A percentile compares a stretch with the other conserved stretches of the same genome.
Evolutionary conservation across 495 filamentous ascomycete genomes (phyloP).

Genomic region (Penicillium desertorum): DNA sequence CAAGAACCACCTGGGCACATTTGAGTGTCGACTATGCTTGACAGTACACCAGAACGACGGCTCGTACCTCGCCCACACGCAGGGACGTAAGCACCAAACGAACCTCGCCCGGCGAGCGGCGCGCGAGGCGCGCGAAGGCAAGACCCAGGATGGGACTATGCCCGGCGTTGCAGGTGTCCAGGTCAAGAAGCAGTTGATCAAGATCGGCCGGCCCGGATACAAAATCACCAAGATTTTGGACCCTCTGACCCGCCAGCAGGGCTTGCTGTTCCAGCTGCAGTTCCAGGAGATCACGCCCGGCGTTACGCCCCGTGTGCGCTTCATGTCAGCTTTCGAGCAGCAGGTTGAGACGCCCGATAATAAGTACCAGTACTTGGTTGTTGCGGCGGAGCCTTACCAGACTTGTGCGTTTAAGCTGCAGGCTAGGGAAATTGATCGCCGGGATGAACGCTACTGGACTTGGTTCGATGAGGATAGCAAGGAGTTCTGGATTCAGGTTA

Average conservation of each 20-base stretch:
- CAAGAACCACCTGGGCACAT: slow-evolving; percentile 98
- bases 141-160: slow-evolving; percentile 64
- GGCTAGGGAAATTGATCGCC: slow-evolving; percentile 87
- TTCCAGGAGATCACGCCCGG: slow-evolving; percentile 86
- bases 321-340: slow-evolving; percentile 98
- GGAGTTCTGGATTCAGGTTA: slow-evolving; percentile 98
- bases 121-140: slow-evolving; percentile 85
- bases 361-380: slow-evolving; percentile 88
- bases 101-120: slow-evolving; percentile 97
- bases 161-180: slow-evolving; percentile 78
- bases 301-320: slow-evolving; percentile 77
- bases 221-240: slow-evolving; percentile 96
- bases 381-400: slow-evolving; percentile 98
- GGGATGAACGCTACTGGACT: slow-evolving; percentile 82
- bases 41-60: slow-evolving; percentile 99
- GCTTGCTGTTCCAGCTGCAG: slow-evolving; percentile 90
- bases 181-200: slow-evolving; percentile 85
- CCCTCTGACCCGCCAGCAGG: slow-evolving; percentile 84
- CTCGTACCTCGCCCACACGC: slow-evolving; percentile 97
- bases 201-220: slow-evolving; percentile 96
- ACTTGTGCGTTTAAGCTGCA: slow-evolving; percentile 96
- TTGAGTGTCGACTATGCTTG: slow-evolving; percentile 95
- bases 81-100: slow-evolving; percentile 98
- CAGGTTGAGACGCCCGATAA: slow-evolving; percentile 93
- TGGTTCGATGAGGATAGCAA: slow-evolving; percentile 97